phyloP scores from a whole-genome alignment of 768 basidiomycete genomes.

The Lactifluus subvellereus region DNA sequence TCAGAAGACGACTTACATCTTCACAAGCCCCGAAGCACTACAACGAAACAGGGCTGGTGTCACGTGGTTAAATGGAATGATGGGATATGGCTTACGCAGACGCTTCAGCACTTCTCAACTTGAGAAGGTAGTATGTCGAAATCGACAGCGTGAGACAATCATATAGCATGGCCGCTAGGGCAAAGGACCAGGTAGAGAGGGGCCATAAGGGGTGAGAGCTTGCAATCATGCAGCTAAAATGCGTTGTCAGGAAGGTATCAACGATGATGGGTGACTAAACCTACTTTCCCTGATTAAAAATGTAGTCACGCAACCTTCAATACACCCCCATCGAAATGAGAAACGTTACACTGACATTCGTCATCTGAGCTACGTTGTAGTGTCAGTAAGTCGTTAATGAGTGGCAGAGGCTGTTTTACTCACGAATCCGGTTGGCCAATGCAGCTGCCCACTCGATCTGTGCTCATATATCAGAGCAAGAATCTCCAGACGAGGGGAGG shows the following conservation, averaged over 20 bases:
- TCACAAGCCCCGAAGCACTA: constrained; percentile 28
- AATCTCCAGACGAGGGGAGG: constrained; percentile 23
- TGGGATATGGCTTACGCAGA: constrained; percentile 27
- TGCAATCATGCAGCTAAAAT: constrained; percentile 44
- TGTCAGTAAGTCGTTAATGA: constrained; percentile 9
- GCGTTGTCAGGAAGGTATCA: not conserved
- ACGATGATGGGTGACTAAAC: constrained; percentile 7
- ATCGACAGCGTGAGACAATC: constrained; percentile 48
- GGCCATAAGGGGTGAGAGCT: constrained; percentile 19
- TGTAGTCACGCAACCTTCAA: not conserved
- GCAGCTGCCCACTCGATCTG: constrained; percentile 50
- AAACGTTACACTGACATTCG: not conserved
- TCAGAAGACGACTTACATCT: constrained; percentile 25
- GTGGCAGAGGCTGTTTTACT: constrained; percentile 25
- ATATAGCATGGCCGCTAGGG: constrained; percentile 52
- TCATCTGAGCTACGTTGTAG: constrained; percentile 9
- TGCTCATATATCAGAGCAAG: not conserved
- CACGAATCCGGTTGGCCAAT: constrained; percentile 45
- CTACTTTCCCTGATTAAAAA: constrained; percentile 34
- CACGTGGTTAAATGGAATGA: not conserved
- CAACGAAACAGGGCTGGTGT: not conserved
- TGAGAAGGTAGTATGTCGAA: constrained; percentile 48
- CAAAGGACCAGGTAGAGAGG: constrained; percentile 52
- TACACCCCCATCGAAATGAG: not conserved
- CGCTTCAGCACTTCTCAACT: constrained; percentile 34